These are phyloP conservation scores for Patellifolia procumbens DNA, from an alignment of 179 eudicot genomes.

Conservation along the genomic window DNA sequence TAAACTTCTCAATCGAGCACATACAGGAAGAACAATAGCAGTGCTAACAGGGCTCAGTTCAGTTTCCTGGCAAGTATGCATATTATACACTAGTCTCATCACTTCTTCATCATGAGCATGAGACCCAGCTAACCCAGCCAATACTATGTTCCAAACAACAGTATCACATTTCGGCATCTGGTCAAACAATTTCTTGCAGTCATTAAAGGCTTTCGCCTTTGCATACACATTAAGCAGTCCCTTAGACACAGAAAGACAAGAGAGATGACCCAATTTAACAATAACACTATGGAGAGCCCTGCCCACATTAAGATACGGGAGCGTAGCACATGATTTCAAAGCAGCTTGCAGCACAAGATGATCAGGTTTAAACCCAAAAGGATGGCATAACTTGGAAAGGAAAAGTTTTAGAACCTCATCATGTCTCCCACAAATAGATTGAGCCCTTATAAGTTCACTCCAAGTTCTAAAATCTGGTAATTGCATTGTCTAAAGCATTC, in stretches of 20 bases:
- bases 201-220: conserved; percentile 48
- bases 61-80: conserved; percentile 39
- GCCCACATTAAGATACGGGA: conserved; percentile 44
- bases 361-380: conserved; percentile 44
- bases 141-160: conserved; percentile 68
- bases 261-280: conserved; percentile 55
- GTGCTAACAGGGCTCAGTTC: conserved; percentile 54
- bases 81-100: conserved; percentile 44
- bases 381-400: conserved; percentile 35
- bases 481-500: conserved; percentile 2
- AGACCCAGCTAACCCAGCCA: conserved; percentile 63
- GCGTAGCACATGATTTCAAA: conserved; percentile 55
- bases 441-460: conserved; percentile 34
- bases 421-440: conserved; percentile 30
- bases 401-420: conserved; percentile 41
- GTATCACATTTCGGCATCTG: conserved; percentile 43
- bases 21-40: conserved; percentile 68
- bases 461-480: conserved; percentile 32
- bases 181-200: conserved; percentile 48
- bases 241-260: conserved; percentile 54
- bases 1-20: conserved; percentile 41
- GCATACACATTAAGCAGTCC: conserved; percentile 78
- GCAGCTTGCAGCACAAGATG: conserved; percentile 43
- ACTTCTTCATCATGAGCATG: conserved; percentile 46
- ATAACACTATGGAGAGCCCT: conserved; percentile 53